Evolutionary conservation across 345 rosid genomes (phyloP).

Genomic region (Lepidium africanum): DNA sequence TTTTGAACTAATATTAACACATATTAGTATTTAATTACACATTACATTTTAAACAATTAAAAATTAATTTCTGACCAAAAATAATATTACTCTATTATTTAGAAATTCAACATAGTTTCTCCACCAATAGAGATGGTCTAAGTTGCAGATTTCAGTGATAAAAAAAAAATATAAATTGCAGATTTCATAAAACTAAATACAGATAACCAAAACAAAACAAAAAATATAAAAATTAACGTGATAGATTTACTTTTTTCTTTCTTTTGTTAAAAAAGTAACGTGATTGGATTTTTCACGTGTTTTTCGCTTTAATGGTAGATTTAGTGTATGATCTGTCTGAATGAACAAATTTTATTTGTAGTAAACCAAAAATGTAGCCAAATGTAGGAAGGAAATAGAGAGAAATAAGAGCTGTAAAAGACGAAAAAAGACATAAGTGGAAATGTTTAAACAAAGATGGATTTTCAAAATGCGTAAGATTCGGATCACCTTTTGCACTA

Average conservation of each 20-base stretch:
- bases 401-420: neutral
- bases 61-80: too few species aligned
- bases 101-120: too few species aligned
- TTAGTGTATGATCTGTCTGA: neutral
- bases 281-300: constrained; percentile 9
- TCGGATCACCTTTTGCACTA: neutral
- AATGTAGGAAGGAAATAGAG: neutral
- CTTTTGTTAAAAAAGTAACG: neutral
- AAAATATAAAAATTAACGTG: neutral
- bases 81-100: too few species aligned
- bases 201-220: neutral
- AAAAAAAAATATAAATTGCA: too few species aligned
- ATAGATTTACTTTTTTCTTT: neutral
- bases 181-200: neutral
- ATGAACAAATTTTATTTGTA: neutral
- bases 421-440: neutral
- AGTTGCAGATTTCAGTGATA: too few species aligned
- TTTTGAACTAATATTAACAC: too few species aligned
- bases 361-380: neutral
- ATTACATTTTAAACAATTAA: too few species aligned
- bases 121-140: too few species aligned
- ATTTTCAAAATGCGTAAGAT: constrained; percentile 9
- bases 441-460: neutral
- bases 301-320: neutral
- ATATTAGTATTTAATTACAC: too few species aligned